phyloP scores from a whole-genome alignment of 768 basidiomycete species.

The Tylopilus balloui region DNA sequence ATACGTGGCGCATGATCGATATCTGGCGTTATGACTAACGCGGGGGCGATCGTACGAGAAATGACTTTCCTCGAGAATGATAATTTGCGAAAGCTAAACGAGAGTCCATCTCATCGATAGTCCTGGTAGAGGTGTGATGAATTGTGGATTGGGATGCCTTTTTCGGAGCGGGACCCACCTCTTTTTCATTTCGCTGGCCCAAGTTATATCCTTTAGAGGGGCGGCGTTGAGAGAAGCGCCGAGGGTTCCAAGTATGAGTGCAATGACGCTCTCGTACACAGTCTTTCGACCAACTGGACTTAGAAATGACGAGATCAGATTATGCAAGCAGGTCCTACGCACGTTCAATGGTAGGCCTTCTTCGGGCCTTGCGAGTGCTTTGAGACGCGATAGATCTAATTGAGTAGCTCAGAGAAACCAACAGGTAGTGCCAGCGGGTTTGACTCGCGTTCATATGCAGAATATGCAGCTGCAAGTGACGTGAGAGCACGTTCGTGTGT shows the following conservation, averaged over 20 bases:
- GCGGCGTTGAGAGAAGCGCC: conserved; percentile 72
- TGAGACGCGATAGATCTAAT: conserved; percentile 70
- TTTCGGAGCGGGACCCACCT: conserved; percentile 43
- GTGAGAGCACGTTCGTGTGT: background rate
- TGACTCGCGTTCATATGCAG: conserved; percentile 71
- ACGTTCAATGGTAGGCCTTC: conserved; percentile 63
- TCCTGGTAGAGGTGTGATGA: conserved; percentile 35
- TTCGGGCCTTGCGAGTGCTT: conserved; percentile 70
- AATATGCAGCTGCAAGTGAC: conserved; percentile 58
- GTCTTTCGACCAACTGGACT: conserved; percentile 41
- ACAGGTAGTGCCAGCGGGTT: conserved; percentile 16
- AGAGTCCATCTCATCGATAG: conserved; percentile 75
- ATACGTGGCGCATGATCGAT: background rate
- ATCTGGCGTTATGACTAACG: conserved; percentile 1
- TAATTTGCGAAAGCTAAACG: conserved; percentile 59
- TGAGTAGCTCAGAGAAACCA: conserved; percentile 2
- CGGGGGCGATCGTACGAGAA: conserved; percentile 23
- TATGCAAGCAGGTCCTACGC: conserved; percentile 17
- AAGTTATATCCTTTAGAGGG: conserved; percentile 73
- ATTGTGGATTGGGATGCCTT: background rate
- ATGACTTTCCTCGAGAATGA: conserved; percentile 48
- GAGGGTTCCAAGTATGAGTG: conserved; percentile 62
- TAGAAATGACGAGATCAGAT: background rate
- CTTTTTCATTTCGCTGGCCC: conserved; percentile 86
- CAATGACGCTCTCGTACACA: conserved; percentile 58